Evolutionary conservation across 1,284 basidiomycete genomes (phyloP).

Genomic region (Ustilago trichophora): DNA sequence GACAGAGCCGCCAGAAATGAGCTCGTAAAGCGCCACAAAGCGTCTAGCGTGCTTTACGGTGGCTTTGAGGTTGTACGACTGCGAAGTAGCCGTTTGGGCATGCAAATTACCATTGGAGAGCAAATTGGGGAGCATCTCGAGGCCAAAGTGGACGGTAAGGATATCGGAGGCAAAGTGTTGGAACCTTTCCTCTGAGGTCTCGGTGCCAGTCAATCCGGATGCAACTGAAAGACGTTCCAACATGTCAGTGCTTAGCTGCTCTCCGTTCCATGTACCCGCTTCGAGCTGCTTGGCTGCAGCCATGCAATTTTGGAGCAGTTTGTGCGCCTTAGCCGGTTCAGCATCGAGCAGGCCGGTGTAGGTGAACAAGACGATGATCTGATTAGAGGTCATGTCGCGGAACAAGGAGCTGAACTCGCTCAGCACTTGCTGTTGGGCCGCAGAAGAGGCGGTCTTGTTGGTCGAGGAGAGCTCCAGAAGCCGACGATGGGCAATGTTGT

Average conservation of each 20-base stretch:
- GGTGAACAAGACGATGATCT: constrained; percentile 18
- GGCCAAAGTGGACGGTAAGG: constrained; percentile 23
- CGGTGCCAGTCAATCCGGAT: constrained; percentile 3
- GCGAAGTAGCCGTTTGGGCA: constrained; percentile 19
- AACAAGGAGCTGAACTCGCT: constrained; percentile 22
- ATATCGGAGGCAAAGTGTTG: constrained; percentile 27
- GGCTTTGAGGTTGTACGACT: constrained; percentile 15
- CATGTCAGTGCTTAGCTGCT: constrained; percentile 1
- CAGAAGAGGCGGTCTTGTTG: not conserved
- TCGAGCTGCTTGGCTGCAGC: constrained; percentile 12
- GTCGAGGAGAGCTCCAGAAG: constrained; percentile 14
- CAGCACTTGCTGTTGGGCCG: constrained; percentile 7
- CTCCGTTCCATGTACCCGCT: constrained; percentile 8
- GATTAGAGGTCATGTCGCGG: constrained; percentile 30
- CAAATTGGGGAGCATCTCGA: constrained; percentile 26
- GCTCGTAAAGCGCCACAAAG: constrained; percentile 28
- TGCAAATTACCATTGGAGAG: constrained; percentile 18
- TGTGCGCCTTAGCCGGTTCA: constrained; percentile 6
- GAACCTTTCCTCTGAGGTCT: not conserved
- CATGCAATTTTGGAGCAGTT: constrained; percentile 1
- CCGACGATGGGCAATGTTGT: constrained; percentile 26
- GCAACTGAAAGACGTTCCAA: constrained; percentile 5
- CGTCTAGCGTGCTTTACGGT: constrained; percentile 21
- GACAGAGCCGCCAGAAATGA: constrained; percentile 6
- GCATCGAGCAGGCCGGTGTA: not conserved